Conservation (phyloP, 352 stramenopile species). For the Globisporangium uncinulatum region DNA sequence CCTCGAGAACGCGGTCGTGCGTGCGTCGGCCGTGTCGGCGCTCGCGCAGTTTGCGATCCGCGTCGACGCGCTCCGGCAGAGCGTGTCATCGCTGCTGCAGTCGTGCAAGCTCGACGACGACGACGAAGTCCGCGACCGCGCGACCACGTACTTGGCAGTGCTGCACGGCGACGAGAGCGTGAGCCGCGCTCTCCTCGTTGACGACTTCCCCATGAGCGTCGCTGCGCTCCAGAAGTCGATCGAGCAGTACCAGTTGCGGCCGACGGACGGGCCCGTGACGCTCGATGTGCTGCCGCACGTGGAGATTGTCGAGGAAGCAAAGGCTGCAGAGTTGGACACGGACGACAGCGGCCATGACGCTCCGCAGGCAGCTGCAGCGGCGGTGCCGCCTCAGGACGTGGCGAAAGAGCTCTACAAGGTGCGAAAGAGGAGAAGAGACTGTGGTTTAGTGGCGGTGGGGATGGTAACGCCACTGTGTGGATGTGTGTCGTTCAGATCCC, state of each 20-base stretch:
- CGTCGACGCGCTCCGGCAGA: conserved; percentile 90
- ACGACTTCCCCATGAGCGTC: conserved; percentile 77
- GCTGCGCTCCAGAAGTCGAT: conserved; percentile 79
- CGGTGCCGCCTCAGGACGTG: conserved; percentile 52
- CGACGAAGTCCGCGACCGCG: conserved; percentile 95
- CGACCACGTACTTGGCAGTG: conserved; percentile 85
- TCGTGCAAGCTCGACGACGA: conserved; percentile 96
- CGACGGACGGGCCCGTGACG: conserved; percentile 67
- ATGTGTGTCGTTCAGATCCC: conserved; percentile 67
- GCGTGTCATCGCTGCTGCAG: conserved; percentile 93
- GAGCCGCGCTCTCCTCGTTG: conserved; percentile 52
- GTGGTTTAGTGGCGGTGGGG: not conserved
- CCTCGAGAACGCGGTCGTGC: conserved; percentile 96
- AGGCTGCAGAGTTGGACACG: conserved; percentile 24
- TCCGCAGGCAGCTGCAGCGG: conserved; percentile 22
- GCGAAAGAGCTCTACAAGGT: conserved; percentile 94
- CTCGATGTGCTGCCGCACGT: conserved; percentile 83
- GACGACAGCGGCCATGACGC: conserved; percentile 24
- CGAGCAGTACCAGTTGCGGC: conserved; percentile 80
- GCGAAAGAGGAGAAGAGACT: not conserved
- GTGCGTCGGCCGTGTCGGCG: conserved; percentile 94
- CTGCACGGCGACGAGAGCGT: conserved; percentile 53
- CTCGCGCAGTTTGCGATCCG: conserved; percentile 95
- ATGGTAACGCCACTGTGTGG: not conserved
- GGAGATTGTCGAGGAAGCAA: conserved; percentile 52